Conservation (phyloP, 495 filamentous ascomycete genomes). For the Xylaria telfairii region DNA sequence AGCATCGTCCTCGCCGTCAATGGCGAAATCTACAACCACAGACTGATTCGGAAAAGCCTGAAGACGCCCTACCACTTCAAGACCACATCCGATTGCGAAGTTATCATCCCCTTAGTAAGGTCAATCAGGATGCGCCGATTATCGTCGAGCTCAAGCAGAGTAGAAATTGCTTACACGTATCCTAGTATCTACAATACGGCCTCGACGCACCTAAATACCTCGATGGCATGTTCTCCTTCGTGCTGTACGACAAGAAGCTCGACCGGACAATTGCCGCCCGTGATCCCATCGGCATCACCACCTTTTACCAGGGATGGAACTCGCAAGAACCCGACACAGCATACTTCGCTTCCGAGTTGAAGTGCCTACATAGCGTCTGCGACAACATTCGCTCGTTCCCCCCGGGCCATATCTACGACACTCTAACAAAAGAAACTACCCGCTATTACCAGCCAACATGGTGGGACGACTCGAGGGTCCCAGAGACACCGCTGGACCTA, state of each 20-base stretch:
- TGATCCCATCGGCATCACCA: slow-evolving; percentile 97
- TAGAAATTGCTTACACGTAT: slow-evolving; percentile 30
- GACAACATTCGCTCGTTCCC: slow-evolving; percentile 95
- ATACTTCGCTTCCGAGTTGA: slow-evolving; percentile 97
- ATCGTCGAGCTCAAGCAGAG: neutral
- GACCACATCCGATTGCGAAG: slow-evolving; percentile 97
- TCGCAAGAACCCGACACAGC: slow-evolving; percentile 80
- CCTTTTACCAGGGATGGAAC: slow-evolving; percentile 93
- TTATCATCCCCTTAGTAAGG: slow-evolving; percentile 93
- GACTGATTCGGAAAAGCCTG: slow-evolving; percentile 83
- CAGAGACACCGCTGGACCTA: slow-evolving; percentile 79
- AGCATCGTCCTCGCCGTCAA: slow-evolving; percentile 94
- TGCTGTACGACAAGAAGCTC: slow-evolving; percentile 90
- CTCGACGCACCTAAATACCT: slow-evolving; percentile 92
- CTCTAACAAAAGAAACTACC: slow-evolving; percentile 77
- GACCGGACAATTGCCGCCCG: slow-evolving; percentile 92
- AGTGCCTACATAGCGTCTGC: slow-evolving; percentile 90
- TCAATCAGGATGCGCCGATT: neutral
- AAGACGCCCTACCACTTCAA: slow-evolving; percentile 88
- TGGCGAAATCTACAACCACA: slow-evolving; percentile 99
- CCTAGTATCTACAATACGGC: slow-evolving; percentile 88
- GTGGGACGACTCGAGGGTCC: slow-evolving; percentile 85
- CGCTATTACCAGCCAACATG: slow-evolving; percentile 91
- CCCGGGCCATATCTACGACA: slow-evolving; percentile 95
- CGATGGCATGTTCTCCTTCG: slow-evolving; percentile 99